These are phyloP conservation scores for Podaxis pistillaris DNA, from an alignment of 768 basidiomycete genomes.

Conservation along the genomic window DNA sequence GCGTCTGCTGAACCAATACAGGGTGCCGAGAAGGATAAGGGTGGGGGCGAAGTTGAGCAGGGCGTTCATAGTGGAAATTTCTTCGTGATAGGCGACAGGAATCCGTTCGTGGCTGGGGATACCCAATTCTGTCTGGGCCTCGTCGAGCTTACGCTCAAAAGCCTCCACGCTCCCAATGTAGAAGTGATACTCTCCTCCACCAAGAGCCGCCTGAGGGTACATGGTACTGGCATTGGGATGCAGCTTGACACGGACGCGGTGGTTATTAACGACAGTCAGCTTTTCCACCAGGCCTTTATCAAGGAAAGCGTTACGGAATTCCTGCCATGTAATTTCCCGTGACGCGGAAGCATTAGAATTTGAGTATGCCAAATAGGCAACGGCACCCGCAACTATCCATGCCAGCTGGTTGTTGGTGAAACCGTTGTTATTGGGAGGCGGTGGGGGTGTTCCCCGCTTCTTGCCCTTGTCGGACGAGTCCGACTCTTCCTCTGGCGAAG, in stretches of 20 bases:
- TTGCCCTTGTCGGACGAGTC: slow-evolving; percentile 37
- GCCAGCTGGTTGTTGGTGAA: slow-evolving; percentile 58
- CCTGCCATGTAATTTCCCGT: slow-evolving; percentile 99
- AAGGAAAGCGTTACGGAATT: slow-evolving; percentile 96
- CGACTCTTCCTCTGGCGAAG: slow-evolving; percentile 27
- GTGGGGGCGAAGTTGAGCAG: slow-evolving; percentile 94
- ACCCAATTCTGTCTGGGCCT: slow-evolving; percentile 88
- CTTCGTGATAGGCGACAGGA: slow-evolving; percentile 95
- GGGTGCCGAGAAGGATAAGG: slow-evolving; percentile 82
- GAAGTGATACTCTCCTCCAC: slow-evolving; percentile 80
- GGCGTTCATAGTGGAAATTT: slow-evolving; percentile 81
- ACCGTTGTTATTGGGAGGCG: slow-evolving; percentile 37
- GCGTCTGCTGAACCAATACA: slow-evolving; percentile 85
- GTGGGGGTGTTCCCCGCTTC: slow-evolving; percentile 43
- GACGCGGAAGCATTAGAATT: slow-evolving; percentile 53
- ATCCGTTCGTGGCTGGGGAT: slow-evolving; percentile 93
- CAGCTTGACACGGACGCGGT: slow-evolving; percentile 87
- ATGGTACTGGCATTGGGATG: slow-evolving; percentile 86
- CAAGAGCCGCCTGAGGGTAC: slow-evolving; percentile 58
- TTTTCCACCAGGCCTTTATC: slow-evolving; percentile 96
- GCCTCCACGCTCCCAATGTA: slow-evolving; percentile 96
- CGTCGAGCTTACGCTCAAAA: slow-evolving; percentile 93
- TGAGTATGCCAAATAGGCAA: slow-evolving; percentile 66
- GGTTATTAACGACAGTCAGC: slow-evolving; percentile 87
- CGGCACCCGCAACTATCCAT: slow-evolving; percentile 51